Evolutionary conservation across 106 monocot genomes (phyloP).

Genomic region (Agapanthus africanus): DNA sequence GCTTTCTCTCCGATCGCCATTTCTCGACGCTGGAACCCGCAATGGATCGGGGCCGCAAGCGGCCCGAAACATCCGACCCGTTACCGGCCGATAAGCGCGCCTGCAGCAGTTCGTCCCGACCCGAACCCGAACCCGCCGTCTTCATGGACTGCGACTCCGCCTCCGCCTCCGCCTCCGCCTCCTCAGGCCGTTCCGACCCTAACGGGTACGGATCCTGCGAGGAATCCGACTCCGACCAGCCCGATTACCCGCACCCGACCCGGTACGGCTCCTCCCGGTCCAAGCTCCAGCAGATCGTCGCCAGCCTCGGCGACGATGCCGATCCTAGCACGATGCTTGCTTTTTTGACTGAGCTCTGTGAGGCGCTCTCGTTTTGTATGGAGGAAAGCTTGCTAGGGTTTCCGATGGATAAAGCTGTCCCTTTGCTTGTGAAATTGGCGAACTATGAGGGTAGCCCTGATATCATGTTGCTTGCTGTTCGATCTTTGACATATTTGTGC

Average conservation of each 20-base stretch:
- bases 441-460: slow-evolving; percentile 41
- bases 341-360: slow-evolving; percentile 55
- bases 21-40: slow-evolving; percentile 7
- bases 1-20: too few relatives aligned
- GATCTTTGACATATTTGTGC: slow-evolving; percentile 69
- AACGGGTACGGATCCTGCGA: slow-evolving; percentile 33
- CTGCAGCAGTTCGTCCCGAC: slow-evolving; percentile 19
- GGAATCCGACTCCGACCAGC: slow-evolving; percentile 20
- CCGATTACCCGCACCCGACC: slow-evolving; percentile 5
- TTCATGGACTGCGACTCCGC: slow-evolving; percentile 17
- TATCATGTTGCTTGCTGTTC: slow-evolving; percentile 53
- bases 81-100: slow-evolving; percentile 34
- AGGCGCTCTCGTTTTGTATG: slow-evolving; percentile 48
- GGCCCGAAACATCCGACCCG: slow-evolving; percentile 16
- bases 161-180: slow-evolving; percentile 23
- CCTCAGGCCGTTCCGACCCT: slow-evolving; percentile 14
- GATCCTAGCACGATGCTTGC: slow-evolving; percentile 18
- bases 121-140: slow-evolving; percentile 4
- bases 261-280: slow-evolving; percentile 4
- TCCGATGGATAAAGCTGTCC: slow-evolving; percentile 24
- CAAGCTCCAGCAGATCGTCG: slow-evolving; percentile 31
- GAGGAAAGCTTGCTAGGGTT: slow-evolving; percentile 34
- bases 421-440: slow-evolving; percentile 41
- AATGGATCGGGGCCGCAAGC: slow-evolving; percentile 40
- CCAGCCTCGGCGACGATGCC: slow-evolving; percentile 13